phyloP scores from a whole-genome alignment of 116 monocot genomes.

The Iris pallida region DNA sequence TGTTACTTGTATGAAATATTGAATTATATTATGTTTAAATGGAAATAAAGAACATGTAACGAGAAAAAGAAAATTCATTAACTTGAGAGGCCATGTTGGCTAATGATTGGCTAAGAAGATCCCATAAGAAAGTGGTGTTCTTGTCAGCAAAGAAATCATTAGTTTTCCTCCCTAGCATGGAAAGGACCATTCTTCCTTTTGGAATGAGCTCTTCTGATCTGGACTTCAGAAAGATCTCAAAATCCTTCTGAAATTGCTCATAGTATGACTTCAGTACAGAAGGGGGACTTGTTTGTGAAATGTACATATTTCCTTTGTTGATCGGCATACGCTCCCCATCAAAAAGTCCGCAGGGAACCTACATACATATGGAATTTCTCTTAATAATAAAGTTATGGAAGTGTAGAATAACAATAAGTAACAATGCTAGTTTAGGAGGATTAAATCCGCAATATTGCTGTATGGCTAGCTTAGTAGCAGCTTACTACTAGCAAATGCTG shows the following conservation, averaged over 20 bases:
- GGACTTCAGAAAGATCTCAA: conserved; percentile 42
- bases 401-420: too few relatives aligned
- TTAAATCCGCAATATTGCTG: too few relatives aligned
- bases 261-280: conserved; percentile 28
- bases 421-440: too few relatives aligned
- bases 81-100: conserved; percentile 33
- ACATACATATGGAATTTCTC: not conserved
- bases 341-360: conserved; percentile 51
- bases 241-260: conserved; percentile 49
- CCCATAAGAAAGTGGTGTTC: conserved; percentile 40
- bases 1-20: not conserved
- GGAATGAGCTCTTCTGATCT: conserved; percentile 40
- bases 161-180: conserved; percentile 48
- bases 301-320: conserved; percentile 46
- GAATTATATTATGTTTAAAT: not conserved
- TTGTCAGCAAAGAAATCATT: conserved; percentile 21
- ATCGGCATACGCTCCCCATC: conserved; percentile 30
- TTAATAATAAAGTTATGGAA: too few relatives aligned
- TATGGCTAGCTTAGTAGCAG: too few relatives aligned
- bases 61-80: conserved; percentile 1
- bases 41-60: not conserved
- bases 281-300: conserved; percentile 38
- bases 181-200: conserved; percentile 36
- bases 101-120: conserved; percentile 39
- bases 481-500: too few relatives aligned